Evolutionary conservation across 2,329 filamentous ascomycete species (phyloP).

Genomic region (Exophiala sideris): DNA sequence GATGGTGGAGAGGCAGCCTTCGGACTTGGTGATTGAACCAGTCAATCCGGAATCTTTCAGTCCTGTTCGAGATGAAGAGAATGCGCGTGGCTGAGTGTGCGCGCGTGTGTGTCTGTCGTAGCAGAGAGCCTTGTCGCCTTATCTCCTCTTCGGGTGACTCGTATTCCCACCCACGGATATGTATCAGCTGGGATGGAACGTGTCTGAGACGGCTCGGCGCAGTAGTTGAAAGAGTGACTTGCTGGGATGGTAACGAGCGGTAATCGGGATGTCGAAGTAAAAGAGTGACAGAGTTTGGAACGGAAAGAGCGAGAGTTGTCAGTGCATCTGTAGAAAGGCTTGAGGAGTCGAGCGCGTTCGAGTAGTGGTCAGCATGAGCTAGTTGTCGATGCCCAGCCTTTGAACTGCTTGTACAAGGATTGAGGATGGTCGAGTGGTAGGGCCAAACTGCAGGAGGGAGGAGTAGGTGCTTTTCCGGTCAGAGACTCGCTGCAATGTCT

Average conservation of each 20-base stretch:
- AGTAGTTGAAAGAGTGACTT: background rate
- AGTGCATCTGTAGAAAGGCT: constrained; percentile 5
- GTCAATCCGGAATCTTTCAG: constrained; percentile 9
- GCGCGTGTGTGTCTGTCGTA: background rate
- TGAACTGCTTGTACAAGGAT: constrained; percentile 8
- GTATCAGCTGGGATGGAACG: constrained; percentile 2
- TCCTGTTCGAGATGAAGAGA: background rate
- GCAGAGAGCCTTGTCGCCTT: background rate
- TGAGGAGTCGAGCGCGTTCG: constrained; percentile 11
- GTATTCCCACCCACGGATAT: background rate
- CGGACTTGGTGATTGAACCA: constrained; percentile 4
- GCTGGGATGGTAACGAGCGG: constrained; percentile 11
- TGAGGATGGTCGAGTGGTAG: background rate
- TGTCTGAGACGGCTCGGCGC: constrained; percentile 12
- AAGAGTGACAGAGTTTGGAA: constrained; percentile 7
- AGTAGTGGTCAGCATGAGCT: constrained; percentile 3
- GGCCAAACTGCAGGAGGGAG: constrained; percentile 2
- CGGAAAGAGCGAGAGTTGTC: constrained; percentile 5
- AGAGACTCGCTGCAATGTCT: background rate
- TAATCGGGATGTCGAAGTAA: background rate
- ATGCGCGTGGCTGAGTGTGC: background rate
- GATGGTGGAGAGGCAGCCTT: background rate
- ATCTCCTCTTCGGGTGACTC: constrained; percentile 8
- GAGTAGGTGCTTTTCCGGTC: constrained; percentile 1
- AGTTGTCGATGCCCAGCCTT: constrained; percentile 1